phyloP scores from a whole-genome alignment of 805 yeast species.

The Nakazawaea peltata region DNA sequence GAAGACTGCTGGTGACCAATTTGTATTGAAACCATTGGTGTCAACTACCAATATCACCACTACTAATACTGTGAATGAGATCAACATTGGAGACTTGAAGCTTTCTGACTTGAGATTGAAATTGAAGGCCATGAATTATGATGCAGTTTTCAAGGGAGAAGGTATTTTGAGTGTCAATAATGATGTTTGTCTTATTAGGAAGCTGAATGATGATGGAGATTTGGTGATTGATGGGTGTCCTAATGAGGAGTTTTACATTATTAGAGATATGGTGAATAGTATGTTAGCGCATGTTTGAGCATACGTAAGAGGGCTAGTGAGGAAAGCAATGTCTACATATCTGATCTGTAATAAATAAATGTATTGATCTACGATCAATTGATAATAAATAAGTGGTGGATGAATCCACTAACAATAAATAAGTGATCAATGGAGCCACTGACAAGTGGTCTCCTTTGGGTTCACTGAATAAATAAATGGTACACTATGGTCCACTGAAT shows the following conservation, averaged over 20 bases:
- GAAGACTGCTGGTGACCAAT: conserved; percentile 7
- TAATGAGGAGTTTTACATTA: conserved; percentile 68
- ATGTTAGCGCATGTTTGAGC: conserved; percentile 65
- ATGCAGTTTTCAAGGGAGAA: conserved; percentile 87
- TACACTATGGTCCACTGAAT: too few relatives aligned
- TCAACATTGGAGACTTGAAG: conserved; percentile 84
- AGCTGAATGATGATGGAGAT: conserved; percentile 66
- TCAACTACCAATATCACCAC: conserved; percentile 4
- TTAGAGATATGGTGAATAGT: conserved; percentile 60
- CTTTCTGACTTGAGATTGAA: conserved; percentile 70
- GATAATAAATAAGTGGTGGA: conserved; percentile 7
- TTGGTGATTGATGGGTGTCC: conserved; percentile 80
- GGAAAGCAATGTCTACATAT: background rate
- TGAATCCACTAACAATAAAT: conserved; percentile 7
- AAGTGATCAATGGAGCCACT: too few relatives aligned
- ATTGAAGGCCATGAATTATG: conserved; percentile 48
- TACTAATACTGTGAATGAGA: conserved; percentile 22
- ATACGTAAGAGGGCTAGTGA: background rate
- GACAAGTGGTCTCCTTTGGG: too few relatives aligned
- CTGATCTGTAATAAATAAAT: too few relatives aligned
- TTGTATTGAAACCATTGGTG: conserved; percentile 5
- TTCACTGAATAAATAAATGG: too few relatives aligned
- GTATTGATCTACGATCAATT: background rate
- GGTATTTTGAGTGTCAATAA: conserved; percentile 86
- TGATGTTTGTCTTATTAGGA: conserved; percentile 56